Evolutionary conservation across 495 filamentous ascomycete genomes (phyloP), one percentile per base, ranked within the genome.

Genomic region (Penicillium riverlandense): DNA sequence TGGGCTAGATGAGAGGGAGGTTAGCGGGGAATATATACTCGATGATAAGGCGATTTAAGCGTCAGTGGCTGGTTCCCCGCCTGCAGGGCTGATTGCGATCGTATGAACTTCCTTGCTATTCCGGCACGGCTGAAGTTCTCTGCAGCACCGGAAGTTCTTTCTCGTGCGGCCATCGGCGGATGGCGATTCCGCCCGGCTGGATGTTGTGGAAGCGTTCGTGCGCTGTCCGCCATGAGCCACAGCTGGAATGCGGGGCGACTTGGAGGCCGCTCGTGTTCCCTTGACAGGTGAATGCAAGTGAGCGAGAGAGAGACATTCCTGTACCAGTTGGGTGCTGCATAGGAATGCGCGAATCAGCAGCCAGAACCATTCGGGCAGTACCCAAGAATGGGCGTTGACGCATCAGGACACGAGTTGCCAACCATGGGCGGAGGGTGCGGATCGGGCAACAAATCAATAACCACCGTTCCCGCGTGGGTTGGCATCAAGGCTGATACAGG

Each of bases 391-490:
- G 22, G 22, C 15, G 4, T 16, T 22, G 22, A 22, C 22, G 22
- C 4, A 22, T 22, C 22, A 40, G 27, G 36, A 41, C 2, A 14
- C 8, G 30, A 29, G 12, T 8, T 16, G 15, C 22, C 22, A 22
- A 4, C 22, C 22, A 22, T 13, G 8, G 10, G 32, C 52, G 52
- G 52, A 51, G 16, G 34, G 30, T 41, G 48, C 52, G 52, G 52
- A 55, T 51, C 52, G 44, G 52, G 44, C 45, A 51, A 59, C 28
- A 35, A 35, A 32, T 52, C 51, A 57, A 41, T 50, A 43, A 37
- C 6, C 3, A 22, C 22, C 22, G 4, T 22, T 22, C 22, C 22
- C 22, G 22, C 22, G 39, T 35, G 33, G 38, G 39, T 44, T 43
- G 11, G 22, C 40, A 54, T 52, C 43, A 44, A 38, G 54, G 38